Evolutionary conservation across 2,329 filamentous ascomycete species (phyloP).

Genomic region (Sporothrix variecibatus): DNA sequence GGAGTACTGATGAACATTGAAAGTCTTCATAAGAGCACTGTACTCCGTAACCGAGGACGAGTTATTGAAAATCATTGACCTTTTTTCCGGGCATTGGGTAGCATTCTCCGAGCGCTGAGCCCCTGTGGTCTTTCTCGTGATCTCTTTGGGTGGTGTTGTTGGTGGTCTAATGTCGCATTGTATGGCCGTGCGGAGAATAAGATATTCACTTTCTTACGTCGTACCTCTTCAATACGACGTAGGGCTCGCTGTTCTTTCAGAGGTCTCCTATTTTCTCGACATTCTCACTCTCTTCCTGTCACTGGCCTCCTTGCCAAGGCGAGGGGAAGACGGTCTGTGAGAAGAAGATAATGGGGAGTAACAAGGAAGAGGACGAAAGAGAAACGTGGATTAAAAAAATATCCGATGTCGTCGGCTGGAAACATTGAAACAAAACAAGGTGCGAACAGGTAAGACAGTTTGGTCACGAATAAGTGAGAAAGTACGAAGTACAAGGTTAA

Average conservation of each 20-base stretch:
- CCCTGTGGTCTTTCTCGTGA: background rate
- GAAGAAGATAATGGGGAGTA: background rate
- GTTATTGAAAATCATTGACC: background rate
- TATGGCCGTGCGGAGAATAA: background rate
- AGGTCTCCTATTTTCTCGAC: background rate
- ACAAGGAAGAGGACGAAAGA: background rate
- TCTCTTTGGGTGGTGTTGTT: background rate
- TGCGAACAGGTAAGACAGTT: background rate
- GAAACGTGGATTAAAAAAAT: background rate
- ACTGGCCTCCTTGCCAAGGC: background rate
- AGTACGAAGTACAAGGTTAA: background rate
- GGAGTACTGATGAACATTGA: background rate
- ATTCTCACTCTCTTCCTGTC: background rate
- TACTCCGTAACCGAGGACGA: background rate
- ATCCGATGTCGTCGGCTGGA: background rate
- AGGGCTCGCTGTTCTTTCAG: background rate
- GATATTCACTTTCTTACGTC: background rate
- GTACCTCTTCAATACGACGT: background rate
- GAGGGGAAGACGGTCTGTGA: background rate
- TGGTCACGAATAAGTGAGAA: constrained; percentile 1
- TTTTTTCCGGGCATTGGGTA: background rate
- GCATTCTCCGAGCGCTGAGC: background rate
- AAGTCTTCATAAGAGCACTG: background rate
- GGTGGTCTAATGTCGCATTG: background rate
- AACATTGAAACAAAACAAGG: background rate